Conservation (phyloP, 192 early-diverging fungal species). For the Backusella morwellensis region DNA sequence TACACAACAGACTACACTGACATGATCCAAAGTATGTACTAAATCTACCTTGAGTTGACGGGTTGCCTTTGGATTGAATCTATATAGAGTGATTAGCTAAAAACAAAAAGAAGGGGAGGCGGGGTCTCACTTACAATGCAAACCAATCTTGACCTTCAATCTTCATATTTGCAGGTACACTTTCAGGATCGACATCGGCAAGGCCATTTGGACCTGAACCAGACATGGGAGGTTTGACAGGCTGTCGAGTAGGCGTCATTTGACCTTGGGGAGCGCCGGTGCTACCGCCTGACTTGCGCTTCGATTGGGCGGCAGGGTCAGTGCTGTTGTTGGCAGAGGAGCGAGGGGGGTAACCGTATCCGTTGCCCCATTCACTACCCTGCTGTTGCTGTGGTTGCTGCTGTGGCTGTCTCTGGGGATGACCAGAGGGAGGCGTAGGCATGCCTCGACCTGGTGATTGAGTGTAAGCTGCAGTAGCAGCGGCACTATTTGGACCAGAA, state of each 20-base stretch:
- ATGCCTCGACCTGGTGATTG: slow-evolving; percentile 3
- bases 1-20: slow-evolving; percentile 96
- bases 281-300: not conserved
- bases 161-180: slow-evolving; percentile 70
- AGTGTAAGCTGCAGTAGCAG: not conserved
- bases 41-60: slow-evolving; percentile 67
- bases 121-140: slow-evolving; percentile 60
- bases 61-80: slow-evolving; percentile 69
- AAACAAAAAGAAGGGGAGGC: not conserved
- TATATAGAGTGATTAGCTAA: not conserved
- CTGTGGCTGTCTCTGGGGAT: not conserved
- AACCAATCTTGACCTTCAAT: slow-evolving; percentile 89
- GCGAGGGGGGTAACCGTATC: not conserved
- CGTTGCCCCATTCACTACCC: not conserved
- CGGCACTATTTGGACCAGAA: not conserved
- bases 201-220: slow-evolving; percentile 61
- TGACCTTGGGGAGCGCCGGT: not conserved
- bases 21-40: slow-evolving; percentile 58
- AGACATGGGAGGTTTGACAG: slow-evolving; percentile 4
- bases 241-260: not conserved
- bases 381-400: not conserved
- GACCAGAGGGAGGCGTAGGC: slow-evolving; percentile 10
- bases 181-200: slow-evolving; percentile 79
- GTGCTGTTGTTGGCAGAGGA: not conserved
- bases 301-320: not conserved